Base-by-base conservation (phyloP, 1,139 yeast genomes). In the Hanseniaspora sp. region DNA sequence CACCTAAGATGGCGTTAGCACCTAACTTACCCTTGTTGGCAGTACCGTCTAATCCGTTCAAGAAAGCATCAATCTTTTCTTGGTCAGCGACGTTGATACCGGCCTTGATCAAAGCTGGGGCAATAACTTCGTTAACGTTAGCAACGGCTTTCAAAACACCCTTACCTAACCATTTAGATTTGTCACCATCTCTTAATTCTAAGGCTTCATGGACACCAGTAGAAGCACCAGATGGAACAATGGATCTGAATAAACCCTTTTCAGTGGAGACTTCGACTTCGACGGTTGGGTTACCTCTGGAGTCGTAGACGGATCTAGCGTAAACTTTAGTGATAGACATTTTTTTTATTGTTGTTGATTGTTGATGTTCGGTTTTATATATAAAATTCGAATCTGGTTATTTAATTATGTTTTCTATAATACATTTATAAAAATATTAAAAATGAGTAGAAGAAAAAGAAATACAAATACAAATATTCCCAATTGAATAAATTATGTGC, bases 281-380 rank as follows among this genome's bases (percentile, higher is more conserved):
- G 65, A 88, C 96, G 62, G 96, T 88, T 74, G 96, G 96, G 80
- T 88, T 88, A 75, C 95, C 96, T 77, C 96, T 86, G 64, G 96
- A 87, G 76, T 88, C 96, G 82, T 88, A 88, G 73, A 88, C 94
- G 77, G 81, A 82, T 77, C 96, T 86, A 66, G 96, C 86, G 74
- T 77, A 80, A 66, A 86, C 75, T 75, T 87, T 86, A 60, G 78
- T 65, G 64, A 77, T 73, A 63, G 80, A 75, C 80, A 76, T 76
- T 67, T 40, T 55, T 39, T 28, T 47, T 47, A 48, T 30, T 56
- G 45, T 58, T 35, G 37, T 51, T 56, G 42, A 52, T 53, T 54
- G 48, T 48, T 46, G 44, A 48, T 51, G 53, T 51, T 56, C 56
- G 51, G 42, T 39, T 53, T 44, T 53, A 59, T 54, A 33, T 23